A percentile compares a stretch with the other conserved stretches of the same genome.
These are phyloP conservation scores for Hemerocallis citrina DNA, from an alignment of 106 monocot genomes.

Conservation along the genomic window DNA sequence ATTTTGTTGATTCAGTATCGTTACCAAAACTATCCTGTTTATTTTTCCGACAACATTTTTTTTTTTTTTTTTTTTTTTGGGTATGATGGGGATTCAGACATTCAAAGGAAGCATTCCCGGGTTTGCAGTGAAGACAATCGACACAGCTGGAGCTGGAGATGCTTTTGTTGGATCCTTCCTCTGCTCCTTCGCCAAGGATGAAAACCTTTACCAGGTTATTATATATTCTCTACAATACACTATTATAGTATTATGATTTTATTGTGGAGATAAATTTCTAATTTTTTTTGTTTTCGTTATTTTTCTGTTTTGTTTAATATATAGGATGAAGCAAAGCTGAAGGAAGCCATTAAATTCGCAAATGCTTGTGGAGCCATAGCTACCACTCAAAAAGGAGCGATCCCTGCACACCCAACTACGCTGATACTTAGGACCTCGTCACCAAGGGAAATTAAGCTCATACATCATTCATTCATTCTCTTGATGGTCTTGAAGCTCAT, in stretches of 20 bases:
- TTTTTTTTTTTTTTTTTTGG: too few species aligned
- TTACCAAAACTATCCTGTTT: too few species aligned
- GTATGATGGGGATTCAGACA: too few species aligned
- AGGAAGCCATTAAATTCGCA: conserved; percentile 10
- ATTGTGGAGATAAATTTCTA: background rate
- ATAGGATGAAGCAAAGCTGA: conserved; percentile 16
- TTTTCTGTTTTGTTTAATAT: background rate
- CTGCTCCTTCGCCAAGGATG: conserved; percentile 27
- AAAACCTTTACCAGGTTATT: conserved; percentile 28
- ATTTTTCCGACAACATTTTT: too few species aligned
- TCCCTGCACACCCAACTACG: conserved; percentile 8
- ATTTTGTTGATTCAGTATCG: too few species aligned
- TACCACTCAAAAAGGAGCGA: conserved; percentile 16
- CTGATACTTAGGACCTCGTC: background rate
- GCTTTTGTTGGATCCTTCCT: conserved; percentile 44
- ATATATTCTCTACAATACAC: too few species aligned
- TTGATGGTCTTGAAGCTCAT: too few species aligned
- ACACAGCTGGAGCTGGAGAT: conserved; percentile 42
- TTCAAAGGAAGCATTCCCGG: conserved; percentile 35
- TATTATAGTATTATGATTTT: background rate
- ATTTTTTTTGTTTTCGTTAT: background rate
- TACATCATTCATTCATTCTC: too few species aligned
- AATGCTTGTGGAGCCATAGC: conserved; percentile 24
- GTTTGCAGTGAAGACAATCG: conserved; percentile 30
- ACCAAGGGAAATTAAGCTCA: background rate